Evolutionary conservation across 305 asterid genomes (phyloP), one percentile per base, ranked within the genome.

Genomic region (Rubia tinctorum): DNA sequence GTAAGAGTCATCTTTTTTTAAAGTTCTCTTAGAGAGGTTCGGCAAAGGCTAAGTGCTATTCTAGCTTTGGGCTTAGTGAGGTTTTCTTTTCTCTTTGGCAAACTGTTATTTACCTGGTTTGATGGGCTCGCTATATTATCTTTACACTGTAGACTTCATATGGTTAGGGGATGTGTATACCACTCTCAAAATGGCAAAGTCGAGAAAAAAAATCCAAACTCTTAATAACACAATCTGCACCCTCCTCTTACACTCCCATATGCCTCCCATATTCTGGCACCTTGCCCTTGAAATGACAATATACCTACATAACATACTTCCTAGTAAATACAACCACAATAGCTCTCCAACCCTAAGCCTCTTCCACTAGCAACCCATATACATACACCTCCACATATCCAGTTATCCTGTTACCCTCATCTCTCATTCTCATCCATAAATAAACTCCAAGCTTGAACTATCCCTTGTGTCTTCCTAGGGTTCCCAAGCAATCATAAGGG

Each of bases 161-260:
- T 30, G 34, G 34, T 30, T 30, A 30, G 3, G 34, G 34, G 34
- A 30, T 30, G 34, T 30, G 34, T 30, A 30, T 30, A 30, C 34
- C 34, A 30, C 34, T 59, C 65, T 8, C 65, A 59, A 59, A 59
- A 59, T n/a, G 65, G 65, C n/a, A 59, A 11, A 59, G 65, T 22
- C 3, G 65, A 59, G 22, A n/a, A 1, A 1, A 10, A 59, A 59
- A 59, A 59, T 59, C 17, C 65, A 30, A 3, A 59, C 65, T 1
- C 20, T 59, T 59, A 59, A 59, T 17, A 59, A 59, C 25, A 1
- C 17, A 4, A 59, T 59, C 0, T 8, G 22, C 10, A 59, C 65
- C 8, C 22, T 59, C 3, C 65, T 59, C 65, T 22, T 30, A 11
- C 65, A 59, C 25, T 13, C 18, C 22, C 25, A 22, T 30, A 30